Evolutionary conservation across 2,329 filamentous ascomycete species (phyloP).

Genomic region (Talaromyces sp.): DNA sequence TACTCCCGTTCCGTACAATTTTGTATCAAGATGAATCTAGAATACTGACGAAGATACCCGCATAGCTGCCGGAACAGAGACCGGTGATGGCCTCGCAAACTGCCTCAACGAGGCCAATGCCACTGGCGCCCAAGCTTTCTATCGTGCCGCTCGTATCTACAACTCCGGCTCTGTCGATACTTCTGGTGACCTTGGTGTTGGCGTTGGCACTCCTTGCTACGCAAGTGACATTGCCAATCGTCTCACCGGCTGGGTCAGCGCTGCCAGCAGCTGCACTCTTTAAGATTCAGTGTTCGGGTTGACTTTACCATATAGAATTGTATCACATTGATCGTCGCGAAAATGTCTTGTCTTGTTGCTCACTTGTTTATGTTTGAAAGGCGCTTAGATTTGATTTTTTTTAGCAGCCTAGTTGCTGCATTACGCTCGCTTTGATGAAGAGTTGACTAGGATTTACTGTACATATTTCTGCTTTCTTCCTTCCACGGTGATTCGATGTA

Average conservation of each 20-base stretch:
- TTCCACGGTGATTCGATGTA: not conserved
- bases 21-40: not conserved
- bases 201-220: conserved; percentile 48
- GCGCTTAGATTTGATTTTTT: not conserved
- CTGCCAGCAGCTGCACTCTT: conserved; percentile 11
- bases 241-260: conserved; percentile 40
- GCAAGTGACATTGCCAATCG: conserved; percentile 51
- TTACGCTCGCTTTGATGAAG: not conserved
- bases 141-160: conserved; percentile 32
- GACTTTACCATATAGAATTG: not conserved
- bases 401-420: not conserved
- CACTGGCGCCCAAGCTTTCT: conserved; percentile 19
- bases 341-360: not conserved
- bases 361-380: not conserved
- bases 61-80: conserved; percentile 28
- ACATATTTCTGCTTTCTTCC: not conserved
- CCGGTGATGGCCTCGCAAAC: conserved; percentile 34
- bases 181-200: conserved; percentile 30
- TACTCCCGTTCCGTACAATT: not conserved
- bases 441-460: not conserved
- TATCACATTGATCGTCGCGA: not conserved
- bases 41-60: not conserved
- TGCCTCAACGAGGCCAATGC: conserved; percentile 28
- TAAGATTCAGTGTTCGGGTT: not conserved
- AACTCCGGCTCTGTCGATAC: conserved; percentile 32